Evolutionary conservation across 148 eudicot species (phyloP).

Genomic region (Salicornia ramosissima): DNA sequence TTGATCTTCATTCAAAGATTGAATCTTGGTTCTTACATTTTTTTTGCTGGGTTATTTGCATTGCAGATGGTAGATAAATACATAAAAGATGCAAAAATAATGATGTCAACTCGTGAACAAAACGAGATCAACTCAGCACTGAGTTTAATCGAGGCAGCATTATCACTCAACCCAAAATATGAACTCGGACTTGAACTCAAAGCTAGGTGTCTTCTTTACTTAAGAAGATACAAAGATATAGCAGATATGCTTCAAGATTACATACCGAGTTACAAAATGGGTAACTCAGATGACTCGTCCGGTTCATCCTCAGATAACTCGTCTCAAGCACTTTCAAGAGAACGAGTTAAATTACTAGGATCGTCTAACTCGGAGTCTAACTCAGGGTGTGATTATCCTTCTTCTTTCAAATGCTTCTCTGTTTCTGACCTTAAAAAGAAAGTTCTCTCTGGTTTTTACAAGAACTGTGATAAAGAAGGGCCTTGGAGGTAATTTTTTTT

Average conservation of each 20-base stretch:
- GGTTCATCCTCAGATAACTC: slow-evolving; percentile 61
- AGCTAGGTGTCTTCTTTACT: slow-evolving; percentile 60
- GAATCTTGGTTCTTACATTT: background rate
- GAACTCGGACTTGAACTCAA: slow-evolving; percentile 71
- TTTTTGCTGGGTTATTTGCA: background rate
- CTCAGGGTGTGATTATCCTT: slow-evolving; percentile 31
- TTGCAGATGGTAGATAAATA: slow-evolving; percentile 77
- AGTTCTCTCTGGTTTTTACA: slow-evolving; percentile 63
- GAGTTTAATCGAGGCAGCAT: slow-evolving; percentile 61
- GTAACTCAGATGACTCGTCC: slow-evolving; percentile 38
- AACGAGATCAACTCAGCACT: slow-evolving; percentile 58
- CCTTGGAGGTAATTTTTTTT: slow-evolving; percentile 78
- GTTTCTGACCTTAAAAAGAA: slow-evolving; percentile 83
- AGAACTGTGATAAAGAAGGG: slow-evolving; percentile 68
- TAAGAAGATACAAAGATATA: slow-evolving; percentile 73
- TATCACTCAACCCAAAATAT: slow-evolving; percentile 52
- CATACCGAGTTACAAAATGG: slow-evolving; percentile 75
- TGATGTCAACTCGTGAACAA: slow-evolving; percentile 58
- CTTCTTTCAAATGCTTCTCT: slow-evolving; percentile 72
- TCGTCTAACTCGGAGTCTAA: background rate
- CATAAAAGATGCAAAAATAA: slow-evolving; percentile 54
- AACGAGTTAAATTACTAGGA: slow-evolving; percentile 62
- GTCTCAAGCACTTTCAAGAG: slow-evolving; percentile 46
- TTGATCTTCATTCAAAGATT: slow-evolving; percentile 12
- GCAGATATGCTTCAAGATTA: slow-evolving; percentile 86